Evolutionary conservation across 257 asterid species (phyloP).

Genomic region (Nicotiana tomentosiformis): DNA sequence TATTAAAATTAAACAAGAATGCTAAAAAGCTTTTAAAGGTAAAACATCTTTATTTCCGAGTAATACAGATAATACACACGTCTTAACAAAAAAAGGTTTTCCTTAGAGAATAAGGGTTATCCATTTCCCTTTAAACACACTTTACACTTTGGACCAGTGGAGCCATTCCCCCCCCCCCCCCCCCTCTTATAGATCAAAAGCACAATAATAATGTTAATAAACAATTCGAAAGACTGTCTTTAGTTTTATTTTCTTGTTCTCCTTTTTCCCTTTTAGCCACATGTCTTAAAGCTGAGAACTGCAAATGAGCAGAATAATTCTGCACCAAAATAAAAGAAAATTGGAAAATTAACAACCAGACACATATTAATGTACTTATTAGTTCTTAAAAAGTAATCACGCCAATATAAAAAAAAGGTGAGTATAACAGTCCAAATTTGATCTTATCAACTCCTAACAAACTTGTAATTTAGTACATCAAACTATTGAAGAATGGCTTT

Average conservation of each 20-base stretch:
- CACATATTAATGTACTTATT: neutral
- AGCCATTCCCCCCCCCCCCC: neutral
- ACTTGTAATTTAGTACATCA: neutral
- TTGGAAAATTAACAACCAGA: neutral
- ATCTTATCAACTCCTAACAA: slow-evolving; percentile 18
- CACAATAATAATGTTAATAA: neutral
- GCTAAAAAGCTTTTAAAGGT: neutral
- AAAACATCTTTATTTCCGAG: neutral
- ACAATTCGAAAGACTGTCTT: neutral
- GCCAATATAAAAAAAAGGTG: neutral
- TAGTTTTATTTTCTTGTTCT: neutral
- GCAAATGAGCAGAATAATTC: neutral
- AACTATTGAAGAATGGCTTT: neutral
- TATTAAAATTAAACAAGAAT: neutral
- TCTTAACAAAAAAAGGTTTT: neutral
- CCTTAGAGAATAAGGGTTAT: neutral
- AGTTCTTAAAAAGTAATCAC: neutral
- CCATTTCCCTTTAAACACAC: neutral
- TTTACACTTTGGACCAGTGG: neutral
- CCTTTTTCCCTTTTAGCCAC: neutral
- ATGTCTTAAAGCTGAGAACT: neutral
- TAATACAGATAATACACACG: neutral
- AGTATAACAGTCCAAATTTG: slow-evolving; percentile 1
- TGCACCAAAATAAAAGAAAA: neutral
- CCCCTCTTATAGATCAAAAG: neutral